Conservation (phyloP, 1,139 yeast genomes). For the Hyphopichia khmerensis region DNA sequence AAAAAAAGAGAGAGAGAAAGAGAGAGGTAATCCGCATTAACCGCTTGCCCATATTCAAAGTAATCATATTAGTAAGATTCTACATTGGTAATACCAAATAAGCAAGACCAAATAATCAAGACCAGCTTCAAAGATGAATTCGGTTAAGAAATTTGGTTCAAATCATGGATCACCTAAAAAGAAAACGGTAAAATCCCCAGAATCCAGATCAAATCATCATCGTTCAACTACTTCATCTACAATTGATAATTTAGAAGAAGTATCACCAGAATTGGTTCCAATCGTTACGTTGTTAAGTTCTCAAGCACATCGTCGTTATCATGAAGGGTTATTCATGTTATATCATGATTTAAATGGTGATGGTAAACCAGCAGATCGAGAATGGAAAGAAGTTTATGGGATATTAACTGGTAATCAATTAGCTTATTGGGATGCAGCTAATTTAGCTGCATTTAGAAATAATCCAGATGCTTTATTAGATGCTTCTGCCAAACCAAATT, state of each 20-base stretch:
- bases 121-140: slow-evolving; percentile 7
- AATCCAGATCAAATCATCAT: not conserved
- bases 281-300: slow-evolving; percentile 71
- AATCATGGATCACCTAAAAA: slow-evolving; percentile 10
- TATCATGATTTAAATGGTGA: slow-evolving; percentile 74
- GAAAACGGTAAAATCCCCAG: slow-evolving; percentile 6
- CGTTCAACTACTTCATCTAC: not conserved
- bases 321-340: slow-evolving; percentile 73
- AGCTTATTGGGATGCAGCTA: slow-evolving; percentile 90
- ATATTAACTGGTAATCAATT: slow-evolving; percentile 86
- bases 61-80: too few species aligned
- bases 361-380: slow-evolving; percentile 79
- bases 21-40: too few species aligned
- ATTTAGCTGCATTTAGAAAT: slow-evolving; percentile 54
- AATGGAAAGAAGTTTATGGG: slow-evolving; percentile 93
- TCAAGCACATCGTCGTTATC: slow-evolving; percentile 70
- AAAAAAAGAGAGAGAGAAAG: too few species aligned
- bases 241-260: slow-evolving; percentile 16
- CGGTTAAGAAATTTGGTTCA: slow-evolving; percentile 11
- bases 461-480: slow-evolving; percentile 52
- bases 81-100: too few species aligned
- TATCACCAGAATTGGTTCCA: slow-evolving; percentile 72
- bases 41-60: too few species aligned
- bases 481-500: slow-evolving; percentile 73
- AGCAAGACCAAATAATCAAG: too few species aligned